Percentiles rank a stretch among this genome's conserved stretches.
Evolutionary conservation across 257 asterid genomes (phyloP).

Genomic region (Leonotis leonurus): DNA sequence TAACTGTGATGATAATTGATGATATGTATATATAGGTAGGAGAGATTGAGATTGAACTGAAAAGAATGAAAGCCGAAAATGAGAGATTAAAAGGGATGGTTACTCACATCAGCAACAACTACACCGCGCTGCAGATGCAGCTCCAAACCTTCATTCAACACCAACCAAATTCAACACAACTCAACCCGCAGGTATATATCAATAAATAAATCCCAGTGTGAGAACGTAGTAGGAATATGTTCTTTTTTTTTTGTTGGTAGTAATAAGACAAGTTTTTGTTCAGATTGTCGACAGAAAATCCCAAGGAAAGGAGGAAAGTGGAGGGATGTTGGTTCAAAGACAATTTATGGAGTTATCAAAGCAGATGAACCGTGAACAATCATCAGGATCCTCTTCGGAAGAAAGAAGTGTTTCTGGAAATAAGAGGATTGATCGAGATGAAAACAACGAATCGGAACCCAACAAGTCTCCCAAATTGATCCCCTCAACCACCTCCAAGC

Average conservation of each 20-base stretch:
- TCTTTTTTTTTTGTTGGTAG: no score
- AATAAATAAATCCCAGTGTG: no score
- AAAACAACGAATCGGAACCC: slow-evolving; percentile 67
- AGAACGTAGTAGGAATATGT: no score
- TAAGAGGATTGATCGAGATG: slow-evolving; percentile 46
- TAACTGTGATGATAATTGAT: no score
- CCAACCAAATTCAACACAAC: slow-evolving; percentile 18
- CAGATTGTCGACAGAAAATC: no score
- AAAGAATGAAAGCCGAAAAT: slow-evolving; percentile 66
- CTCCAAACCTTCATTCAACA: slow-evolving; percentile 38
- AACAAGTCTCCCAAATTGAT: slow-evolving; percentile 37
- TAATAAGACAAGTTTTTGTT: no score
- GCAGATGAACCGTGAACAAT: slow-evolving; percentile 29
- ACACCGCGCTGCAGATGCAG: slow-evolving; percentile 54
- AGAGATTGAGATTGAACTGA: slow-evolving; percentile 54
- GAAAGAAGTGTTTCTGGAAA: slow-evolving; percentile 63
- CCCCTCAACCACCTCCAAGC: slow-evolving; percentile 16
- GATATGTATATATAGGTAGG: slow-evolving; percentile 40
- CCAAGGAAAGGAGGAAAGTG: slow-evolving; percentile 22
- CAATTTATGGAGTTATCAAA: slow-evolving; percentile 56
- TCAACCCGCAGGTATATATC: slow-evolving; percentile 10
- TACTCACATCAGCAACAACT: slow-evolving; percentile 51
- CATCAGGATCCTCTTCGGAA: slow-evolving; percentile 50
- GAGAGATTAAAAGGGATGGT: slow-evolving; percentile 66
- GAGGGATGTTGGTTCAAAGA: slow-evolving; percentile 28